phyloP scores from a whole-genome alignment of 225 moss, liverwort and hornwort genomes.

The Physcomitrellopsis africana region DNA sequence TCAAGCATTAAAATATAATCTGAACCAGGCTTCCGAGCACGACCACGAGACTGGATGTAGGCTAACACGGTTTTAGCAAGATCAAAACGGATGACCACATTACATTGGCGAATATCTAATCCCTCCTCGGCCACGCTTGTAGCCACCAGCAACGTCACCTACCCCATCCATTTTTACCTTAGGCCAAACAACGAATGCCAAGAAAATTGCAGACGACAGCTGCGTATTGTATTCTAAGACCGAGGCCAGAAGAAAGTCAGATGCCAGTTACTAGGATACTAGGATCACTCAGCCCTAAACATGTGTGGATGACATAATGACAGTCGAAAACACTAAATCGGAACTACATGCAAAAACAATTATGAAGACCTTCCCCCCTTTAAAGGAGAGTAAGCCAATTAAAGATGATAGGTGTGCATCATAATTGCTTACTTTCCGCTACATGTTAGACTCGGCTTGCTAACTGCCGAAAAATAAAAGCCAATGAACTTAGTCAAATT shows the following conservation, averaged over 20 bases:
- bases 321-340: neutral
- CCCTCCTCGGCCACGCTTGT: conserved; percentile 82
- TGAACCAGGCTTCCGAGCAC: conserved; percentile 75
- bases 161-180: conserved; percentile 37
- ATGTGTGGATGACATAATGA: too few species aligned
- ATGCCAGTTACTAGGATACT: neutral
- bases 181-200: conserved; percentile 13
- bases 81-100: conserved; percentile 78
- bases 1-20: conserved; percentile 79
- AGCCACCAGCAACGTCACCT: conserved; percentile 79
- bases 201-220: neutral
- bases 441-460: neutral
- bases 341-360: neutral
- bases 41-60: conserved; percentile 76
- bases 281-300: neutral
- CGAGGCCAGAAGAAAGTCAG: too few species aligned
- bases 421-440: neutral
- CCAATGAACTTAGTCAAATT: neutral
- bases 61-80: conserved; percentile 78
- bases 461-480: too few species aligned
- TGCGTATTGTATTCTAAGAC: neutral
- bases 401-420: neutral
- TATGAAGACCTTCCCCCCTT: neutral
- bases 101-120: conserved; percentile 74
- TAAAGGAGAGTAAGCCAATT: neutral